phyloP scores from a whole-genome alignment of 768 basidiomycete species.

The Xerocomellus chrysenteron region DNA sequence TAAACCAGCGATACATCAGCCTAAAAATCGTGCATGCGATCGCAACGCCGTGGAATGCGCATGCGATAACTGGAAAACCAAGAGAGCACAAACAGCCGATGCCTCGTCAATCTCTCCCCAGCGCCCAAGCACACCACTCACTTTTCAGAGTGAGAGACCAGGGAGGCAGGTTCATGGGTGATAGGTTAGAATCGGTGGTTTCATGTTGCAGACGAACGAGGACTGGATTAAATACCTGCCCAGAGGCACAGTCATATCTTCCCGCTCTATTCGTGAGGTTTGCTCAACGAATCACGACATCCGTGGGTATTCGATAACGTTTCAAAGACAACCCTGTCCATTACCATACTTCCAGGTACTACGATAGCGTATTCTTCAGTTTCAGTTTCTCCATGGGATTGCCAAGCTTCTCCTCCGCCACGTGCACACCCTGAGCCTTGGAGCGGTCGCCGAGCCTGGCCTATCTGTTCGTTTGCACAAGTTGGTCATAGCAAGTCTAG shows the following conservation, averaged over 20 bases:
- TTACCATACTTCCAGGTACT: too few species aligned
- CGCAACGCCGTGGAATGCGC: conserved; percentile 19
- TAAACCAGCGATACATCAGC: conserved; percentile 20
- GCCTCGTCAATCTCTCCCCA: not conserved
- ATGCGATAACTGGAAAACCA: conserved; percentile 14
- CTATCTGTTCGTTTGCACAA: too few species aligned
- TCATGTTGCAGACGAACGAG: not conserved
- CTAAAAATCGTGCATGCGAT: conserved; percentile 26
- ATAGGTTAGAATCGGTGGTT: not conserved
- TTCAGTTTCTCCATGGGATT: too few species aligned
- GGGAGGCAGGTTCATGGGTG: not conserved
- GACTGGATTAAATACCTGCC: not conserved
- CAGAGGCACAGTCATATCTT: not conserved
- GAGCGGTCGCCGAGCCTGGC: too few species aligned
- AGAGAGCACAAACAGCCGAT: not conserved
- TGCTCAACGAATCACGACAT: not conserved
- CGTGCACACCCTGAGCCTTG: too few species aligned
- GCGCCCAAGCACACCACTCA: not conserved
- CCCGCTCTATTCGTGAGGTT: not conserved
- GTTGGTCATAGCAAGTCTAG: too few species aligned
- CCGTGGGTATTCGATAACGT: too few species aligned
- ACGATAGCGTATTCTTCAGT: too few species aligned
- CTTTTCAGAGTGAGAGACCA: conserved; percentile 18
- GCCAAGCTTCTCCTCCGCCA: too few species aligned
- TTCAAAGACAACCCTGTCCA: too few species aligned